Base-by-base conservation (phyloP, 352 stramenopile genomes). In the Ophiocytium majus region DNA sequence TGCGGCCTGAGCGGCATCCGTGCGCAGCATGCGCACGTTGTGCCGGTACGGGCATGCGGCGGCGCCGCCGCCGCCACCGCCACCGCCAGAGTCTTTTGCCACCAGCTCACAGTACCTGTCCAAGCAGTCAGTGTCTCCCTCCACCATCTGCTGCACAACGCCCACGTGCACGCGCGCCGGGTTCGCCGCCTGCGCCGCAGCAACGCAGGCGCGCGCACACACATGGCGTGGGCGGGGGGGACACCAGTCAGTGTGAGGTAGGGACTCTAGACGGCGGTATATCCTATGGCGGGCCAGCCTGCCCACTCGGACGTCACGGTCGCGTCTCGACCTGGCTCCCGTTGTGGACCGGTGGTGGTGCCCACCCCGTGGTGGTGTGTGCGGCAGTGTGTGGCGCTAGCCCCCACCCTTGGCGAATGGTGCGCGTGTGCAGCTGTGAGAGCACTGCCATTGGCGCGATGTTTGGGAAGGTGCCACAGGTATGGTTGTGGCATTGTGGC, bases 121-220 rank as follows among this genome's bases (percentile, higher is more conserved):
- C 23, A 93, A 88, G 64, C 91, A 94, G 64, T 92, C 90, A 63
- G 91, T 89, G 63, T 94, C 92, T 10, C 85, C 86, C 0, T 90
- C 83, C 34, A 90, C 71, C 50, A 91, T 94, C 85, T 96, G 93
- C 89, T 95, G 90, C 49, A 96, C 88, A 19, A 96, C 90, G n/a
- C 91, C 90, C 31, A 94, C 90, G 37, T 86, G 90, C 28, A 96
- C 85, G n/a, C 92, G 88, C 37, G 91, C 34, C 0, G 92, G 92
- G 84, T 93, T 86, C 10, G 82, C 85, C 0, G 92, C 90, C 23
- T 92, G 66, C 32, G 14, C 14, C 35, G 14, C 35, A 78, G 35
- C 32, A 78, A 71, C 28, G 57, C 28, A 71, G 57, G 23, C 57
- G 28, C 23, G 23, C 14, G 32, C 35, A 78, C 32, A 78, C 35